A percentile compares a stretch with the other conserved stretches of the same genome.
phyloP scores from a whole-genome alignment of 2,329 filamentous ascomycete genomes.

The Nemania sp. region DNA sequence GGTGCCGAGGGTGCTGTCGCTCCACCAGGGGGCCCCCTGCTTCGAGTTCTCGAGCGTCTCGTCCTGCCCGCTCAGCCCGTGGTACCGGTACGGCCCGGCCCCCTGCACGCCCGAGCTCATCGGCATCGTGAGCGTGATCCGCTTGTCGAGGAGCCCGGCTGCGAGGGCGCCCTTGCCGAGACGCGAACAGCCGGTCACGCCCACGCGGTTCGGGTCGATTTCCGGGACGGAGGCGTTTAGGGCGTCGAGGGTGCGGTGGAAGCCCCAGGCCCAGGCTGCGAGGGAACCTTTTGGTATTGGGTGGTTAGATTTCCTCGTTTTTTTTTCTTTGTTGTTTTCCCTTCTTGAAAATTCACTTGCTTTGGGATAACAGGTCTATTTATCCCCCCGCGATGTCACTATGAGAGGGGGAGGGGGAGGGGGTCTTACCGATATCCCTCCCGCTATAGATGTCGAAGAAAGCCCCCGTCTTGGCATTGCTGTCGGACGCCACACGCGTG shows the following conservation, averaged over 20 bases:
- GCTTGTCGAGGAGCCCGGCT: conserved; percentile 63
- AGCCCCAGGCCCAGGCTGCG: conserved; percentile 68
- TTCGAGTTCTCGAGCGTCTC: conserved; percentile 63
- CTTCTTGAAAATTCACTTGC: too few species aligned
- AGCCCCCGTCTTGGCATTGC: conserved; percentile 61
- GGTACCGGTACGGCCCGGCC: conserved; percentile 65
- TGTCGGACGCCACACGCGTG: conserved; percentile 60
- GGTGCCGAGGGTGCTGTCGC: conserved; percentile 64
- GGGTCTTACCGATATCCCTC: conserved; percentile 58
- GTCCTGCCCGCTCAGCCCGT: conserved; percentile 59
- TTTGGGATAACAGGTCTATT: too few species aligned
- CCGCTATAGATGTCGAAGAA: conserved; percentile 64
- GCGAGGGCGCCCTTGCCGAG: conserved; percentile 67
- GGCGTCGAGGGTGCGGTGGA: conserved; percentile 65
- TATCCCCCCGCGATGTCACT: neutral
- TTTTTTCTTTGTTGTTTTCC: neutral
- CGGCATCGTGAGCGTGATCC: conserved; percentile 66
- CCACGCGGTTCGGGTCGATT: conserved; percentile 57
- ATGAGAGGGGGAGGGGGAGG: conserved; percentile 12
- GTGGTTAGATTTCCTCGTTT: neutral
- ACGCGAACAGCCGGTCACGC: conserved; percentile 66
- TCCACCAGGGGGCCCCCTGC: conserved; percentile 68
- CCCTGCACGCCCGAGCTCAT: conserved; percentile 69
- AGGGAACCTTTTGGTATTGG: conserved; percentile 56
- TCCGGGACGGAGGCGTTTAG: conserved; percentile 61